Evolutionary conservation across 129 eudicot genomes (phyloP), one percentile per base, ranked within the genome.

Genomic region (Artemisia argyi): DNA sequence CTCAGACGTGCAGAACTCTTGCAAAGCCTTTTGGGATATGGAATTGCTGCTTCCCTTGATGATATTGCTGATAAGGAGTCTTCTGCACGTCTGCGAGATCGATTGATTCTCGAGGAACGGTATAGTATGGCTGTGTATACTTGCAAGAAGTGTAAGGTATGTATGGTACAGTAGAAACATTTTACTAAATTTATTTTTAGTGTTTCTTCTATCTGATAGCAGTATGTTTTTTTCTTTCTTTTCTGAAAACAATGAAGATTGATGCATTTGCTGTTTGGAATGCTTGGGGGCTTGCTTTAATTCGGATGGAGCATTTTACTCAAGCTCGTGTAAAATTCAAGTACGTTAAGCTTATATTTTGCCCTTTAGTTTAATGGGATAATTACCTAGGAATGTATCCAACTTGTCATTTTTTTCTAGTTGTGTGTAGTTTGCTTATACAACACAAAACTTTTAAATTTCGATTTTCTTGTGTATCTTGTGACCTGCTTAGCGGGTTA

Each of bases 51-150:
- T 80, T 94, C 98, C 26, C 97, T 94, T 75, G 97, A 90, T 81
- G 98, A 94, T 84, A 87, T 94, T 66, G 98, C 97, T 53, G 98
- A 94, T 72, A 80, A 90, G 68, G 91, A 86, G 72, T 87, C 98
- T 49, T 87, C 98, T 74, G 92, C 81, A 72, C 95, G 78, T 59
- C 84, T 94, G 58, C 86, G 98, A 70, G 97, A 94, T 80, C 85
- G 98, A 26, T 78, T 94, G 81, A 84, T 94, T 65, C 72, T 61
- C 16, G 98, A 94, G 72, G 98, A 94, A 79, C 85, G 93, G 67
- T 94, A 94, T 66, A 87, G 96, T 79, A 94, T 94, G 98, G 98
- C 98, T 61, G 98, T 94, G 30, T 94, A 94, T 73, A 94, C 98
- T 68, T 85, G 96, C 81, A 94, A 77, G 85, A 94, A 87, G 88